These are phyloP conservation scores for Rhodotorula graminis DNA, from an alignment of 768 basidiomycete genomes.

Conservation along the genomic window DNA sequence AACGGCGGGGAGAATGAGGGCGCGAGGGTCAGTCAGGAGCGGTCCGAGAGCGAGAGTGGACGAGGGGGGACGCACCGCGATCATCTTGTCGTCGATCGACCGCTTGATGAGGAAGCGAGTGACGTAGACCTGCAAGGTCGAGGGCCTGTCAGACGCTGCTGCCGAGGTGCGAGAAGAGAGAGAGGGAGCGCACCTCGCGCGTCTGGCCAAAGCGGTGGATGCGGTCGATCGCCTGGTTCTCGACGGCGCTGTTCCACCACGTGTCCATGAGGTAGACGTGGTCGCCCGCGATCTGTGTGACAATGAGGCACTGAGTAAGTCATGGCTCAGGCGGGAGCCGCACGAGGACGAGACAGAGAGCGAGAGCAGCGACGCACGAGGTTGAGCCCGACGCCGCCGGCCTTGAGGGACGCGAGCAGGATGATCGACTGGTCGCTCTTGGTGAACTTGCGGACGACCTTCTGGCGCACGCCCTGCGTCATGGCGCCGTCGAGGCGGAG, in stretches of 20 bases:
- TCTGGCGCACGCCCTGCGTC: slow-evolving; percentile 73
- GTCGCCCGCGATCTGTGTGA: slow-evolving; percentile 61
- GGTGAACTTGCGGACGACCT: slow-evolving; percentile 68
- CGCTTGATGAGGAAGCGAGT: slow-evolving; percentile 36
- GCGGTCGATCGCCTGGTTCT: slow-evolving; percentile 40
- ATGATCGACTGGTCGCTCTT: slow-evolving; percentile 26
- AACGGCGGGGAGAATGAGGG: no score
- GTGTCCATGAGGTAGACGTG: slow-evolving; percentile 64
- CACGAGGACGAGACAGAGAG: neutral
- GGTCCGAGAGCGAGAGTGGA: no score
- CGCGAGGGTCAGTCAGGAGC: no score
- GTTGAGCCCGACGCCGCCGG: slow-evolving; percentile 77
- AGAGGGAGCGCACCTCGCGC: slow-evolving; percentile 21
- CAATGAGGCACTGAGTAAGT: neutral
- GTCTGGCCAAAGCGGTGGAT: slow-evolving; percentile 43
- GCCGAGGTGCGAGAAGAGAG: neutral
- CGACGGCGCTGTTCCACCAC: slow-evolving; percentile 36
- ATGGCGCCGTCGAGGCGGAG: slow-evolving; percentile 89
- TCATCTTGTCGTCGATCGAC: slow-evolving; percentile 43
- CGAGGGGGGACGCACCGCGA: neutral
- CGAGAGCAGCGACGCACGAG: neutral
- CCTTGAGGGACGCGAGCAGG: slow-evolving; percentile 58
- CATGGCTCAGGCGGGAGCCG: slow-evolving; percentile 47
- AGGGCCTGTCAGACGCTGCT: neutral
- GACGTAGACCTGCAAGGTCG: slow-evolving; percentile 22